These are phyloP conservation scores for Azolla pinnata DNA, from an alignment of 75 land plant species.

Conservation along the genomic window DNA sequence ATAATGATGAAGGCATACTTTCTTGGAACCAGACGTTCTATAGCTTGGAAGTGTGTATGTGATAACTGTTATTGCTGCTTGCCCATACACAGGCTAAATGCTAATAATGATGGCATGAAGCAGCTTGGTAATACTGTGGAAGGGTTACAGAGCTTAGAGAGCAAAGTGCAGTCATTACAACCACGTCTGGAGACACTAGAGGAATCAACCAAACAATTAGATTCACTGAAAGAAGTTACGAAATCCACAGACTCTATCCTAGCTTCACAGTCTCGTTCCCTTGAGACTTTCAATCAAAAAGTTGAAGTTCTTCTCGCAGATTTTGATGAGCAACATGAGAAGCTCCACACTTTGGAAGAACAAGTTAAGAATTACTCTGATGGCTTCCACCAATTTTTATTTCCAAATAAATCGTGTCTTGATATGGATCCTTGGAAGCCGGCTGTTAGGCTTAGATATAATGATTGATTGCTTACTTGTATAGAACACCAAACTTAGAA, in stretches of 20 bases:
- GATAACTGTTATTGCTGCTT: neutral
- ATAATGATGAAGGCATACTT: no score
- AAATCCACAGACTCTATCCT: neutral
- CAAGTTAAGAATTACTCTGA: conserved; percentile 7
- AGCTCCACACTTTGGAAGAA: conserved; percentile 10
- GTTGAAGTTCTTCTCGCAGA: neutral
- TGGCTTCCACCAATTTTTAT: neutral
- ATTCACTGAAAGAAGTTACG: conserved; percentile 7
- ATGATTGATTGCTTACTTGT: neutral
- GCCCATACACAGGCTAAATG: conserved; percentile 6
- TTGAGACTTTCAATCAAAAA: neutral
- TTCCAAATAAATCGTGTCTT: neutral
- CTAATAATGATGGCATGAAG: conserved; percentile 7
- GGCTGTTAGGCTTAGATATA: neutral
- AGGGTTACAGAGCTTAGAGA: conserved; percentile 3
- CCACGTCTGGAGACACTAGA: conserved; percentile 13
- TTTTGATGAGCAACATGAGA: conserved; percentile 8
- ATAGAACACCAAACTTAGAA: neutral
- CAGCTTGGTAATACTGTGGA: neutral
- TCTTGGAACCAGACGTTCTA: neutral
- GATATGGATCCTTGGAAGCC: neutral
- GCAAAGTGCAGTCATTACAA: conserved; percentile 1
- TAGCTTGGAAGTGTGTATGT: neutral
- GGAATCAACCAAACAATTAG: neutral
- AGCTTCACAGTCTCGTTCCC: neutral